Evolutionary conservation across 805 yeast species (phyloP), one percentile per base, ranked within the genome.

Genomic region (Hagleromyces aurorensis): DNA sequence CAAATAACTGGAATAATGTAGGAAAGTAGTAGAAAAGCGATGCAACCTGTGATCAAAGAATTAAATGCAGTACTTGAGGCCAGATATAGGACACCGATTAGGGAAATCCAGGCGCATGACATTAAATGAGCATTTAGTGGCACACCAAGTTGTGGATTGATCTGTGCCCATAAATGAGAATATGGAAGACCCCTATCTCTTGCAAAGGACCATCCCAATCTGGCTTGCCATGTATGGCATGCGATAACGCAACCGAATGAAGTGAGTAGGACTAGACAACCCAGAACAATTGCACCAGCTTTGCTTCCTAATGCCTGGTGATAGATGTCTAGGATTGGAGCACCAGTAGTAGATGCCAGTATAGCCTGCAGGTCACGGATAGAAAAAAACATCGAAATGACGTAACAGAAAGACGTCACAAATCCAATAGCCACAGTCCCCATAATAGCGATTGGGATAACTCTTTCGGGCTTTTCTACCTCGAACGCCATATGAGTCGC

Each of bases 401-500:
- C 59, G 40, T 71, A 74, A 22, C 64, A 46, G 38, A 72, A 69
- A 0, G 77, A 65, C 4, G 85, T 78, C n/a, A 72, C 47, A 40
- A 78, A 72, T 0, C 85, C 85, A 46, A 78, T 75, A 4, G 73
- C 72, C 4, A 78, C 78, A 1, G 83, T 73, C 7, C 78, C 71
- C 55, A 76, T 61, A 38, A 77, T 75, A 6, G 82, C 74, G 29
- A 67, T 66, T n/a, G 85, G 85, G 33, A 76, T 72, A 29, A 71
- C 70, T 28, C 67, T 61, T 43, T 70, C 70, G 4, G 85, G 82
- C 16, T 67, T 60, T 21, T 65, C 58, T 7, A 72, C 71, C 50
- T 78, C 86, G 52, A 78, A 84, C 3, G 83, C 78, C 69, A 78
- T 65, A 44, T 78, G 85, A 5, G 84, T 75, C 2, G 83, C 83